Conservation (phyloP, 352 stramenopile species). For the Pythium sukuiense region DNA sequence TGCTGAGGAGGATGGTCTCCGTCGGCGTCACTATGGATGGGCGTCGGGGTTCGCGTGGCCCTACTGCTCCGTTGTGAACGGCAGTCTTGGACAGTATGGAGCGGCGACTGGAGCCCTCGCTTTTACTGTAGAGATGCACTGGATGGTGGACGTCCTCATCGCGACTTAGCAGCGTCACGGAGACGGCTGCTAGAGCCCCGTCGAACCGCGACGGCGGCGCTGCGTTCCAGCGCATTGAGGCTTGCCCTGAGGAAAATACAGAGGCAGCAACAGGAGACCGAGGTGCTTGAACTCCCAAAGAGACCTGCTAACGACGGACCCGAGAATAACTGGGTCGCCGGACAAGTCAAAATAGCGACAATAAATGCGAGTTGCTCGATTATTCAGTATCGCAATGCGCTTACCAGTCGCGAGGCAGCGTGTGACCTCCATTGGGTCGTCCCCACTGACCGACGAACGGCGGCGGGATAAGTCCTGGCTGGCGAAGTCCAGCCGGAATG, state of each 20-base stretch:
- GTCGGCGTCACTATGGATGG: conserved; percentile 2
- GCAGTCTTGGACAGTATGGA: background rate
- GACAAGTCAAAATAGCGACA: background rate
- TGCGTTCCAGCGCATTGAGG: conserved; percentile 22
- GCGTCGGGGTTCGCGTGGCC: background rate
- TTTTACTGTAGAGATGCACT: background rate
- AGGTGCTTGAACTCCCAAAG: too few relatives aligned
- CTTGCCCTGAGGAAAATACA: background rate
- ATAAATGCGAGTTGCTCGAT: background rate
- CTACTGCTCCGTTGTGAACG: background rate
- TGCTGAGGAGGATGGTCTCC: conserved; percentile 17
- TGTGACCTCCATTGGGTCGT: background rate
- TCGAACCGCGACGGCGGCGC: conserved; percentile 11
- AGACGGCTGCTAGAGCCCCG: conserved; percentile 19
- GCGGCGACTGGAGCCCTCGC: background rate
- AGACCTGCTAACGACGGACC: background rate
- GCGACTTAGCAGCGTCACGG: conserved; percentile 24
- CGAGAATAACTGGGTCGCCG: background rate
- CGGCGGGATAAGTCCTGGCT: conserved; percentile 9
- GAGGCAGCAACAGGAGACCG: too few relatives aligned
- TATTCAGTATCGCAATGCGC: background rate
- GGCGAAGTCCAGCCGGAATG: conserved; percentile 1
- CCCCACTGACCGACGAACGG: conserved; percentile 6
- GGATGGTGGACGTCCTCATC: conserved; percentile 26
- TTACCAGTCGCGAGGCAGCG: background rate